phyloP scores from a whole-genome alignment of 73 alveolate species.

The Paramecium octaurelia region DNA sequence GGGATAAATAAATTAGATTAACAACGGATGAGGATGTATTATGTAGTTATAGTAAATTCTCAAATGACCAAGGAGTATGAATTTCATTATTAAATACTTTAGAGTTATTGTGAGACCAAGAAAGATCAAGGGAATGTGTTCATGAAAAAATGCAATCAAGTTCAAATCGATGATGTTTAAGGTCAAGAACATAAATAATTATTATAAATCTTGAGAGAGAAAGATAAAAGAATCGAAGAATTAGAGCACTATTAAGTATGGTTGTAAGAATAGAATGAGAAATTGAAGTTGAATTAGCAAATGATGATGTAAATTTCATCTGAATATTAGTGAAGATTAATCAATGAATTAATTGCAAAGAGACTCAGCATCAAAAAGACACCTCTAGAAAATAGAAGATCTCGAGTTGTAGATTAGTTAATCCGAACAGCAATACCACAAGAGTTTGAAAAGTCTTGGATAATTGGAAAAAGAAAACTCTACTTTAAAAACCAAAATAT shows the following conservation, averaged over 20 bases:
- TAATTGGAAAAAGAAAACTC: constrained; percentile 15
- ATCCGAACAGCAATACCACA: not conserved
- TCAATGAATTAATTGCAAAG: not conserved
- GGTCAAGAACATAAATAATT: not conserved
- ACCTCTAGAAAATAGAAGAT: not conserved
- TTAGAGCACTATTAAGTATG: not conserved
- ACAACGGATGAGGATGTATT: constrained; percentile 48
- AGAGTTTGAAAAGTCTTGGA: constrained; percentile 13
- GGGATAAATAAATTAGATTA: constrained; percentile 34
- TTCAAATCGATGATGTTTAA: not conserved
- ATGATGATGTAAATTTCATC: constrained; percentile 32
- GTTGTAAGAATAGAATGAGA: constrained; percentile 38
- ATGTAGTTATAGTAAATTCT: constrained; percentile 47
- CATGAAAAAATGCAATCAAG: not conserved
- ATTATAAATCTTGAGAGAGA: not conserved
- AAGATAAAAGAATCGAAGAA: not conserved
- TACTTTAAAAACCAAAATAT: not conserved
- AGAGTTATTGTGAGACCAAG: not conserved
- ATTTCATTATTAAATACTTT: not conserved
- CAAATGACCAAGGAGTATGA: constrained; percentile 27
- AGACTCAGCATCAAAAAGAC: not conserved
- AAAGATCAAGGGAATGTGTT: not conserved
- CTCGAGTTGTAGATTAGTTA: not conserved
- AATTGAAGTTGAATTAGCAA: constrained; percentile 1
- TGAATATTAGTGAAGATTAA: constrained; percentile 22